Conservation (phyloP, 2,329 filamentous ascomycete species). For the Lachnellula suecica region DNA sequence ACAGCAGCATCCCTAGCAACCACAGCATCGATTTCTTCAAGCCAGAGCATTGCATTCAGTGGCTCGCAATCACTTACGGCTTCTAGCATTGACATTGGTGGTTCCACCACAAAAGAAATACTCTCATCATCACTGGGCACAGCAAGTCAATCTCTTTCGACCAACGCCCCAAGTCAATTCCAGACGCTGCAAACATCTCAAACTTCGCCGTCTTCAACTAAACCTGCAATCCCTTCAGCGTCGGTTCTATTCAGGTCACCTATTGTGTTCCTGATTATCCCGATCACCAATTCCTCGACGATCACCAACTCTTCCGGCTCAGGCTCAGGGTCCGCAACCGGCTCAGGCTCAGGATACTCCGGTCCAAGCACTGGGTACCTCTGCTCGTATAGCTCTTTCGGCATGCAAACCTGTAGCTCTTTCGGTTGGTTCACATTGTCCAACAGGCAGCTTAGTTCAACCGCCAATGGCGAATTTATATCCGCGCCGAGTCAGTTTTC, state of each 20-base stretch:
- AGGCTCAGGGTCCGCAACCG: too few relatives aligned
- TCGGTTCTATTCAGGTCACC: background rate
- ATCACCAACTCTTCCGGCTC: too few relatives aligned
- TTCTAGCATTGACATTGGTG: background rate
- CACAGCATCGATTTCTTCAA: background rate
- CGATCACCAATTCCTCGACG: too few relatives aligned
- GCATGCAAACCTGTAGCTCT: background rate
- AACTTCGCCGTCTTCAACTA: background rate
- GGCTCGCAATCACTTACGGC: background rate
- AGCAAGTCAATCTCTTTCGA: background rate
- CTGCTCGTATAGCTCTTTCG: background rate
- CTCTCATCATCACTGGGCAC: background rate
- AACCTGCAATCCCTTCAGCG: background rate
- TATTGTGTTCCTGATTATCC: background rate
- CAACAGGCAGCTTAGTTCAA: background rate
- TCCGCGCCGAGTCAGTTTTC: background rate
- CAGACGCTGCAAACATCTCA: background rate
- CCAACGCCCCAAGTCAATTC: background rate
- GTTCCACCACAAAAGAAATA: background rate
- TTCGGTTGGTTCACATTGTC: background rate
- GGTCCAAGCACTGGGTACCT: background rate
- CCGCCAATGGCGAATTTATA: background rate
- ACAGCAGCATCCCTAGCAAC: too few relatives aligned
- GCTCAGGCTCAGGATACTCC: background rate
- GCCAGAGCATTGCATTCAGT: background rate